Evolutionary conservation across 768 basidiomycete species (phyloP).

Genomic region (Lentinula detonsa): DNA sequence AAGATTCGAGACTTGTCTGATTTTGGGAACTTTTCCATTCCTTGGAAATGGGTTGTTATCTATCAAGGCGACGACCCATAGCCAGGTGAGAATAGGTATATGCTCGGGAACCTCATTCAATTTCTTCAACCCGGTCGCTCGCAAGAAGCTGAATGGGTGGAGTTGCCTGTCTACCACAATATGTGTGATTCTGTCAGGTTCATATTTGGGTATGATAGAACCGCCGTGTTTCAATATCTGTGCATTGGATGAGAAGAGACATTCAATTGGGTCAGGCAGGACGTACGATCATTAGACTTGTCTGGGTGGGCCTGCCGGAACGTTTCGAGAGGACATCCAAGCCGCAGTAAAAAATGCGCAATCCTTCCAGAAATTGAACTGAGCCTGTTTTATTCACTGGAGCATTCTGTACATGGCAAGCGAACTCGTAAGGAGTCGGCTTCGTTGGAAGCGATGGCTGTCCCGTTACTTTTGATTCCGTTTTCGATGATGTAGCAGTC

Average conservation of each 20-base stretch:
- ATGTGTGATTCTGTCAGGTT: constrained; percentile 54
- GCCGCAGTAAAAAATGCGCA: not conserved
- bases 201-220: constrained; percentile 51
- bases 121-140: constrained; percentile 24
- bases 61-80: constrained; percentile 7
- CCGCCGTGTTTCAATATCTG: constrained; percentile 66
- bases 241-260: not conserved
- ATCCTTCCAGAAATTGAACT: not conserved
- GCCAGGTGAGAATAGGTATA: constrained; percentile 7
- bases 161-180: constrained; percentile 35
- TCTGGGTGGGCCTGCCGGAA: not conserved
- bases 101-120: constrained; percentile 20
- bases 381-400: not conserved
- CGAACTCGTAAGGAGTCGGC: not conserved
- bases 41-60: constrained; percentile 7
- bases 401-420: not conserved
- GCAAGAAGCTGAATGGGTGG: constrained; percentile 31
- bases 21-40: not conserved
- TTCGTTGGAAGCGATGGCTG: not conserved
- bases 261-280: not conserved
- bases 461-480: not conserved
- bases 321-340: not conserved
- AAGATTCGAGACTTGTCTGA: constrained; percentile 14
- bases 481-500: not conserved
- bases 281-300: not conserved